Conservation (phyloP, 208 protist species). For the Crithidia thermophila region DNA sequence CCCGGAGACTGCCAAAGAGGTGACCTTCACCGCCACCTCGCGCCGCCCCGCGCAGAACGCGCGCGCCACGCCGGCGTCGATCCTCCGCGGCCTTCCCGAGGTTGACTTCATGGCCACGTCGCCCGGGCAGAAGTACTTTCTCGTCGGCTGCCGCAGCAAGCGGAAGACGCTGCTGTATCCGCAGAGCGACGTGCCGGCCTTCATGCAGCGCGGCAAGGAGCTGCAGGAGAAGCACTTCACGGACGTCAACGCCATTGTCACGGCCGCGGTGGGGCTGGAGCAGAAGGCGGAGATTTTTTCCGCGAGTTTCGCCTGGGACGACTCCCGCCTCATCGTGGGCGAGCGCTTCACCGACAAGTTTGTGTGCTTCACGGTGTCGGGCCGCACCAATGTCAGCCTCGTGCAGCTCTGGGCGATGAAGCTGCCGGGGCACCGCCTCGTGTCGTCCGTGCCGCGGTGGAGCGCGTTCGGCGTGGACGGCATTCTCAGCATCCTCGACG, state of each 20-base stretch:
- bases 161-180: slow-evolving; percentile 54
- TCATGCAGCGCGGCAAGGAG: slow-evolving; percentile 60
- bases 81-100: slow-evolving; percentile 56
- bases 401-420: slow-evolving; percentile 46
- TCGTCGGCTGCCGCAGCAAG: slow-evolving; percentile 77
- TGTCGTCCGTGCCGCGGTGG: slow-evolving; percentile 67
- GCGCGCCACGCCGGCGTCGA: slow-evolving; percentile 35
- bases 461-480: slow-evolving; percentile 41
- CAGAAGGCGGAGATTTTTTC: slow-evolving; percentile 59
- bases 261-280: slow-evolving; percentile 40
- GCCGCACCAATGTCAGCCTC: slow-evolving; percentile 40
- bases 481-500: slow-evolving; percentile 54
- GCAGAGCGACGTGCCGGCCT: slow-evolving; percentile 42
- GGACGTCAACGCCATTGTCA: slow-evolving; percentile 41
- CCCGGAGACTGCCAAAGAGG: slow-evolving; percentile 1
- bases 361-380: slow-evolving; percentile 50
- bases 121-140: slow-evolving; percentile 58
- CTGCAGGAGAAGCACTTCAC: slow-evolving; percentile 59
- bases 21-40: slow-evolving; percentile 26
- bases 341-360: slow-evolving; percentile 77
- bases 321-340: slow-evolving; percentile 53
- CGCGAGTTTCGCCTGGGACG: slow-evolving; percentile 53
- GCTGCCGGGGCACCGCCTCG: slow-evolving; percentile 66
- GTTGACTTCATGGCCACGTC: slow-evolving; percentile 70
- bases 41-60: slow-evolving; percentile 25